phyloP scores from a whole-genome alignment of 805 yeast species.

The Cyberlindnera xylosilytica region DNA sequence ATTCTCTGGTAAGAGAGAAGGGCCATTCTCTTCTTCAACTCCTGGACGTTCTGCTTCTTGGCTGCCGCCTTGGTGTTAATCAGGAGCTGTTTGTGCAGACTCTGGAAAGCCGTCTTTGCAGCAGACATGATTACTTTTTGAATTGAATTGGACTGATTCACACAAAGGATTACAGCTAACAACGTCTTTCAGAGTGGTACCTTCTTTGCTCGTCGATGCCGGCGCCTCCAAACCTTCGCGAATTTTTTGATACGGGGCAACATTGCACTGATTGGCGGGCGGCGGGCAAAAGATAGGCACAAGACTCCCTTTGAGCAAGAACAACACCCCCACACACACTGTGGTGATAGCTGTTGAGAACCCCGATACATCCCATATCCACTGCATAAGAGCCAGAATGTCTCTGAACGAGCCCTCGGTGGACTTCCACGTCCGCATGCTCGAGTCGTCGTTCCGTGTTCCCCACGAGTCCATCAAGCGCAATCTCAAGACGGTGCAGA shows the following conservation, averaged over 20 bases:
- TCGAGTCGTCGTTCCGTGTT: slow-evolving; percentile 59
- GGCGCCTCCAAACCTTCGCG: too few relatives aligned
- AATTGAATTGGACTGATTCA: too few relatives aligned
- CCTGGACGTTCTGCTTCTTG: slow-evolving; percentile 25
- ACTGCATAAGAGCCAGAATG: too few relatives aligned
- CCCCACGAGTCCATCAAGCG: slow-evolving; percentile 67
- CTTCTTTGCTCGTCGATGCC: background rate
- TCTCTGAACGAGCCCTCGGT: slow-evolving; percentile 34
- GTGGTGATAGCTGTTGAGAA: too few relatives aligned
- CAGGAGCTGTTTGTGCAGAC: slow-evolving; percentile 23
- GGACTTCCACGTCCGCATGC: slow-evolving; percentile 47
- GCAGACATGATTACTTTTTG: background rate
- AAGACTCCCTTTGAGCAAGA: too few relatives aligned
- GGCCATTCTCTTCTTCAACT: slow-evolving; percentile 25
- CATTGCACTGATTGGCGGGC: too few relatives aligned
- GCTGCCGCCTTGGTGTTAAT: slow-evolving; percentile 23
- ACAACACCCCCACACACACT: too few relatives aligned
- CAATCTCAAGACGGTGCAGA: slow-evolving; percentile 62
- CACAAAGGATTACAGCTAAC: too few relatives aligned
- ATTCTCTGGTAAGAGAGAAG: slow-evolving; percentile 26
- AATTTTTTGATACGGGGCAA: too few relatives aligned
- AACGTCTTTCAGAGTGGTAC: too few relatives aligned
- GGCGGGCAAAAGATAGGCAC: too few relatives aligned
- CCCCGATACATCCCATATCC: too few relatives aligned
- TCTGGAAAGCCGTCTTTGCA: slow-evolving; percentile 16